These are phyloP conservation scores for Tulasnella calospora DNA, from an alignment of 768 basidiomycete genomes.

Conservation along the genomic window DNA sequence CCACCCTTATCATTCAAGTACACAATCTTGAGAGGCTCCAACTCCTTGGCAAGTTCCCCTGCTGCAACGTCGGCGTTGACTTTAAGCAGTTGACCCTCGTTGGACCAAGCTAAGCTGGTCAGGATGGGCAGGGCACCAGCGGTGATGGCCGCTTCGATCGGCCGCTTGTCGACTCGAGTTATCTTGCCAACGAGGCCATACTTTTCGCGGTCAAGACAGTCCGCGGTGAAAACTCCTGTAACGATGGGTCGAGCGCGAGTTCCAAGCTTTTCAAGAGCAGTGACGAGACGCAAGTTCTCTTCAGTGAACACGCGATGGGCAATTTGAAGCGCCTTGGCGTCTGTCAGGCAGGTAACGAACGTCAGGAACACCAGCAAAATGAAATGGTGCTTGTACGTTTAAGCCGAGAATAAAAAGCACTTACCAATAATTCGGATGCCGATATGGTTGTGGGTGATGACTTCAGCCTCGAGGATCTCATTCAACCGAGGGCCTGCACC, in stretches of 20 bases:
- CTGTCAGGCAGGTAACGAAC: constrained; percentile 39
- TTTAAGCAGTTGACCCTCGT: constrained; percentile 94
- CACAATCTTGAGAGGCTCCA: constrained; percentile 98
- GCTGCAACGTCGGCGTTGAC: constrained; percentile 99
- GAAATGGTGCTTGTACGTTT: background rate
- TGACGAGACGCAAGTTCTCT: constrained; percentile 92
- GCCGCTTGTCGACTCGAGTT: constrained; percentile 89
- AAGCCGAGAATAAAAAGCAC: no score
- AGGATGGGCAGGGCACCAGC: constrained; percentile 95
- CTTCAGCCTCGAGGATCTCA: constrained; percentile 85
- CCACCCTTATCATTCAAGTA: constrained; percentile 98
- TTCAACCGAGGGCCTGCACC: constrained; percentile 95
- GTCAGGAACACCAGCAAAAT: background rate
- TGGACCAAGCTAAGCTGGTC: constrained; percentile 88
- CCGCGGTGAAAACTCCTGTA: constrained; percentile 94
- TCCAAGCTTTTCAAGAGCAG: constrained; percentile 87
- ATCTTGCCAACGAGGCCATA: constrained; percentile 96
- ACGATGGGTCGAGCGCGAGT: constrained; percentile 97
- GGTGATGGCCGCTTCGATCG: constrained; percentile 92
- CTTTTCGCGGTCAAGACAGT: constrained; percentile 90
- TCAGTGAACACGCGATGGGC: constrained; percentile 96
- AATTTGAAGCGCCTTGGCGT: constrained; percentile 91
- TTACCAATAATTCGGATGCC: constrained; percentile 93
- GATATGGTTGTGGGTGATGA: constrained; percentile 92
- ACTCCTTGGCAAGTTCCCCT: constrained; percentile 96